phyloP scores from a whole-genome alignment of 768 basidiomycete genomes.

The Leccinum boreale region DNA sequence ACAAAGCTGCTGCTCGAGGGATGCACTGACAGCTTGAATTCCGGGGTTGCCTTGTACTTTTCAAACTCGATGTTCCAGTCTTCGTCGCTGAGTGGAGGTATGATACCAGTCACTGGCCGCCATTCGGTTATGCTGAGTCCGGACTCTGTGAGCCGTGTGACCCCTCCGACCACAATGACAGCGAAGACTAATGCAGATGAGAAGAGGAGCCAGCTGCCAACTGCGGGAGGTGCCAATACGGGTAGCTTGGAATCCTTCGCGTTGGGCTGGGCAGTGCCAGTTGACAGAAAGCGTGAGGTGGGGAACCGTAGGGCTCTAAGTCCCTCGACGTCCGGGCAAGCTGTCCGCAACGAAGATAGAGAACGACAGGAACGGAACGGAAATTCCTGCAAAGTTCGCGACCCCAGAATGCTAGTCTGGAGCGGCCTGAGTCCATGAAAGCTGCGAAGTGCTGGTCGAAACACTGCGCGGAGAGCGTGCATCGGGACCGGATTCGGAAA shows the following conservation, averaged over 20 bases:
- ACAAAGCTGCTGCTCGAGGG: neutral
- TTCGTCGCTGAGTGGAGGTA: slow-evolving; percentile 73
- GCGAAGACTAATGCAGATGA: slow-evolving; percentile 86
- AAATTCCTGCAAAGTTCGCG: slow-evolving; percentile 5
- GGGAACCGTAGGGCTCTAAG: slow-evolving; percentile 16
- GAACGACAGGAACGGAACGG: slow-evolving; percentile 1
- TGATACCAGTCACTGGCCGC: slow-evolving; percentile 84
- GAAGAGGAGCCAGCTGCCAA: slow-evolving; percentile 81
- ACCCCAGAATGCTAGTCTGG: slow-evolving; percentile 5
- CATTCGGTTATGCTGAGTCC: slow-evolving; percentile 98
- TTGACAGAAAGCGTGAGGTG: slow-evolving; percentile 40
- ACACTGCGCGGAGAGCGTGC: slow-evolving; percentile 19
- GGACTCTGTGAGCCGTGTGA: slow-evolving; percentile 96
- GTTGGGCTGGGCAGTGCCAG: slow-evolving; percentile 21
- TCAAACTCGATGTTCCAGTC: slow-evolving; percentile 89
- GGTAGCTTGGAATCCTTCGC: slow-evolving; percentile 38
- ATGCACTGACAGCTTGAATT: slow-evolving; percentile 83
- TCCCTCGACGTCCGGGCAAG: neutral
- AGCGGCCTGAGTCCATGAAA: slow-evolving; percentile 5
- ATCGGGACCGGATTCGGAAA: slow-evolving; percentile 7
- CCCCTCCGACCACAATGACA: slow-evolving; percentile 92
- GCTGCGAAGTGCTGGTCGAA: slow-evolving; percentile 14
- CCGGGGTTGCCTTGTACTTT: slow-evolving; percentile 93
- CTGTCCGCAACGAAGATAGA: slow-evolving; percentile 4
- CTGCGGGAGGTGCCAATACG: slow-evolving; percentile 60